phyloP scores from a whole-genome alignment of 352 stramenopile species.

The Phytophthora sp. region DNA sequence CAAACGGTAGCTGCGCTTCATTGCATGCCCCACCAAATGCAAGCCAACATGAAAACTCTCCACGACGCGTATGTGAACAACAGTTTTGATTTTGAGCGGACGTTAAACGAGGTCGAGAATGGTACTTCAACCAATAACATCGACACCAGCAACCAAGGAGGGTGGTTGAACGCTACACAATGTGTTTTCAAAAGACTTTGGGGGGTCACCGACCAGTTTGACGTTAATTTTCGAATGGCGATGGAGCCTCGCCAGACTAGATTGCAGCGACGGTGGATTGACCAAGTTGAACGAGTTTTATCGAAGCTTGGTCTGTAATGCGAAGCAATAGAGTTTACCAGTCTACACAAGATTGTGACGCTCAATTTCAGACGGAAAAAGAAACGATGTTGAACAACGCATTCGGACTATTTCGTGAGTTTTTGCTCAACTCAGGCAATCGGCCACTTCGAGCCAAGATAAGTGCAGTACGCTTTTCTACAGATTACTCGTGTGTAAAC shows the following conservation, averaged over 20 bases:
- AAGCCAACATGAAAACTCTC: constrained; percentile 17
- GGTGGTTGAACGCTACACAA: background rate
- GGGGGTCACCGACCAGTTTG: background rate
- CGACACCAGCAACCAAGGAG: background rate
- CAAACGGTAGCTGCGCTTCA: too few relatives aligned
- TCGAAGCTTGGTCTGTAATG: too few relatives aligned
- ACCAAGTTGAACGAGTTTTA: background rate
- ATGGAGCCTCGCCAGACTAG: constrained; percentile 1
- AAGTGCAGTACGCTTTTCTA: too few relatives aligned
- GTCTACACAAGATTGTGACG: background rate
- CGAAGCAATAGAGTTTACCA: too few relatives aligned
- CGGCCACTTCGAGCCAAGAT: background rate
- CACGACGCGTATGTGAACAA: background rate
- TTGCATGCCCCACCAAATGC: constrained; percentile 21
- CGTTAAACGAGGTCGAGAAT: background rate
- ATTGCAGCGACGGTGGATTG: constrained; percentile 2
- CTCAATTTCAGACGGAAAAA: background rate
- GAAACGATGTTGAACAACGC: background rate
- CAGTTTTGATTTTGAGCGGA: background rate
- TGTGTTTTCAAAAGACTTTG: too few relatives aligned
- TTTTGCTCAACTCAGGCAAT: background rate
- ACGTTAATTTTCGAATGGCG: background rate
- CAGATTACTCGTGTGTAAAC: background rate
- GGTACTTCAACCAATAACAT: background rate
- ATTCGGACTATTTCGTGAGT: constrained; percentile 2